Conservation (phyloP, 768 basidiomycete genomes). For the Rhizopogon vinicolor region DNA sequence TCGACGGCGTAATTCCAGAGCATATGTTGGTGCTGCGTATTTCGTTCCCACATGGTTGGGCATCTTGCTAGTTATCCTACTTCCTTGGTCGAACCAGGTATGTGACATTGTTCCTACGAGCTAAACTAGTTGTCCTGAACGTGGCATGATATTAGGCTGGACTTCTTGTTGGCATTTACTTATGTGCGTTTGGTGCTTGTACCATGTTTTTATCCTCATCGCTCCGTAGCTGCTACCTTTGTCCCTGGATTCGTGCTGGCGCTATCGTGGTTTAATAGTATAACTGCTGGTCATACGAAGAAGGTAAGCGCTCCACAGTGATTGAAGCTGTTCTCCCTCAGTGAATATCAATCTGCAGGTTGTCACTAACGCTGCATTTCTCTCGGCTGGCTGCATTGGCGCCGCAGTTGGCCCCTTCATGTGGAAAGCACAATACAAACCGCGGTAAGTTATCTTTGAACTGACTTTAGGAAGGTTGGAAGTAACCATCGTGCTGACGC, state of each 20-base stretch:
- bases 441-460: constrained; percentile 34
- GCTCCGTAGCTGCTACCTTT: constrained; percentile 30
- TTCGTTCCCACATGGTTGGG: constrained; percentile 60
- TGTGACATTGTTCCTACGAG: constrained; percentile 31
- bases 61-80: constrained; percentile 48
- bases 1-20: constrained; percentile 46
- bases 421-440: constrained; percentile 62
- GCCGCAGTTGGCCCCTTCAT: constrained; percentile 67
- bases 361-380: constrained; percentile 53
- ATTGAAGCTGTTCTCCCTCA: not conserved
- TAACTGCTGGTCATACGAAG: constrained; percentile 64
- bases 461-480: not conserved
- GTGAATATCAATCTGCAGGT: constrained; percentile 1
- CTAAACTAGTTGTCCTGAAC: constrained; percentile 2
- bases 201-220: not conserved
- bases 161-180: constrained; percentile 46
- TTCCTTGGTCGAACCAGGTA: constrained; percentile 59
- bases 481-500: not conserved
- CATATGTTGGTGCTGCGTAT: constrained; percentile 50
- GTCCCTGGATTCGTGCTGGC: constrained; percentile 52
- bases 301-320: constrained; percentile 40
- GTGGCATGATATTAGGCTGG: not conserved
- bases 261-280: constrained; percentile 54
- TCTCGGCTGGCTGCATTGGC: constrained; percentile 55
- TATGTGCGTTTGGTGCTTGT: constrained; percentile 30